Base-by-base conservation (phyloP, 345 rosid genomes). In the Moringa oleifera region DNA sequence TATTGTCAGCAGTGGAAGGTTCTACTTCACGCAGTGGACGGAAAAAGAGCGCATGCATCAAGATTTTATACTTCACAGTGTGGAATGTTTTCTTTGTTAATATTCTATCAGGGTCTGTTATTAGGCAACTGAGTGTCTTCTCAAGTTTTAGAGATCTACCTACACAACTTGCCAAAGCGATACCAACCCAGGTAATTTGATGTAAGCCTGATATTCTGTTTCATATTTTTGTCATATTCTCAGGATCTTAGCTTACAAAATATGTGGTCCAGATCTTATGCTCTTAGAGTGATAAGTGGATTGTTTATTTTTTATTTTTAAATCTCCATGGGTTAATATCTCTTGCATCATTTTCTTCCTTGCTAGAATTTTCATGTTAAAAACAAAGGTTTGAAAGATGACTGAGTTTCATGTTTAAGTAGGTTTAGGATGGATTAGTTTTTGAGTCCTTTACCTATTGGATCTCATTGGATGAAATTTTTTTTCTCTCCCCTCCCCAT, bases 41-140 rank as follows among this genome's bases (percentile, higher is more conserved):
- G 77, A 94, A 94, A 75, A 83, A 36, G 72, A 90, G 96, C 67
- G 92, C 97, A 62, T 81, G 92, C 71, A 65, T 79, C 71, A 94
- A 90, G 76, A 76, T 90, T 41, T 67, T 86, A 67, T 79, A 78
- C 81, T 94, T 94, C 86, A 88, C 83, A 36, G 90, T 94, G 68
- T 94, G 90, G 99, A 94, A 94, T 62, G 92, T 94, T 59, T 94
- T 90, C 84, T 90, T 94, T 25, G 76, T 86, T 64, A 94, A 90
- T 65, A 81, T 88, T 59, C 72, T 94, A 47, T 83, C 99, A 4
- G 97, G 97, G 20, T 83, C 96, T 22, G 67, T 90, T 58, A 86
- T 94, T 37, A 69, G 66, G 53, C 83, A 75, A 58, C 25, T 86
- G 54, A 75, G 37, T 70, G 73, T 79, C 68, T 73, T 89, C 67